Percentiles rank a stretch among this genome's conserved stretches.
Evolutionary conservation across 1,139 yeast genomes (phyloP).

Genomic region (Pichia sp.): DNA sequence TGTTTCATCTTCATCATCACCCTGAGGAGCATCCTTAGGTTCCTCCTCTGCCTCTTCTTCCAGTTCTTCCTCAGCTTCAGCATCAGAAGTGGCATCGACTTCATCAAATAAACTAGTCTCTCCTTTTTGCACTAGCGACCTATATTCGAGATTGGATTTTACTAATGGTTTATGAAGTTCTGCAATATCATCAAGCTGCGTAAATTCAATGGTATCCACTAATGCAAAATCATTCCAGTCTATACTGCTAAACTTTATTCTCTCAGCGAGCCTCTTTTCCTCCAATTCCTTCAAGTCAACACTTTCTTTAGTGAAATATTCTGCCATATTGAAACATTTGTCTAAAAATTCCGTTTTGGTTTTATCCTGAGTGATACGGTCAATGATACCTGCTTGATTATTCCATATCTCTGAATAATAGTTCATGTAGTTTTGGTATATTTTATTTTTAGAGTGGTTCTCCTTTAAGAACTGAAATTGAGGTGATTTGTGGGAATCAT

Average conservation of each 20-base stretch:
- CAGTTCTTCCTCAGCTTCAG: constrained; percentile 1
- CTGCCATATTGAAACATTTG: constrained; percentile 52
- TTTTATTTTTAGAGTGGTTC: constrained; percentile 51
- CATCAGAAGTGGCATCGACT: constrained; percentile 1
- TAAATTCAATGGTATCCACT: constrained; percentile 63
- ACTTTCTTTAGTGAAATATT: constrained; percentile 37
- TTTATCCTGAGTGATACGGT: constrained; percentile 14
- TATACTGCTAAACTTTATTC: constrained; percentile 60
- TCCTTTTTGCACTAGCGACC: constrained; percentile 48
- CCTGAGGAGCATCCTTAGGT: not conserved
- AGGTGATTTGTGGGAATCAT: constrained; percentile 28
- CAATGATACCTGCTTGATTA: constrained; percentile 19
- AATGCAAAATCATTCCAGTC: constrained; percentile 84
- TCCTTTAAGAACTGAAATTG: constrained; percentile 66
- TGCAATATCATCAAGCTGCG: constrained; percentile 54
- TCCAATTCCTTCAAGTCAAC: constrained; percentile 24
- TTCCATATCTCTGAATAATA: constrained; percentile 47
- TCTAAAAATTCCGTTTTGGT: constrained; percentile 34
- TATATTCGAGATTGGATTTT: constrained; percentile 52
- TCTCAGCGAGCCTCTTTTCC: constrained; percentile 30
- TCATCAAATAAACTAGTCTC: constrained; percentile 7
- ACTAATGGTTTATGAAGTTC: constrained; percentile 57
- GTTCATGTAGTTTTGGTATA: constrained; percentile 44
- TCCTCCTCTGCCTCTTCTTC: constrained; percentile 2
- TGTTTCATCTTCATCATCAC: constrained; percentile 9